phyloP scores from a whole-genome alignment of 1,284 basidiomycete genomes.

The Leccinum pachyderme region DNA sequence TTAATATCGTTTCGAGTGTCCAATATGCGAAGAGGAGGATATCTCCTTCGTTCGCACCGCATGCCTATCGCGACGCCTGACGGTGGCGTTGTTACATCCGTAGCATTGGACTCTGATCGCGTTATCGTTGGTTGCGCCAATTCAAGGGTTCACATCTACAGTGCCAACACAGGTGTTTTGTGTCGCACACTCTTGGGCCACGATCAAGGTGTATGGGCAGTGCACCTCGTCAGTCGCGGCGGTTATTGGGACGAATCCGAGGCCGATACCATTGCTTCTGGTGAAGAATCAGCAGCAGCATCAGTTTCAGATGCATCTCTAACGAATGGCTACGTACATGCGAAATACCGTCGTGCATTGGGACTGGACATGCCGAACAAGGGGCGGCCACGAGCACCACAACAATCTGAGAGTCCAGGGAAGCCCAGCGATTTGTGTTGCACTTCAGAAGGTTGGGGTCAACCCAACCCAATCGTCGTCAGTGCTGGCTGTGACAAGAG shows the following conservation, averaged over 20 bases:
- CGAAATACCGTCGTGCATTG: constrained; percentile 29
- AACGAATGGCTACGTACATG: constrained; percentile 27
- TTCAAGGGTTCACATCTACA: constrained; percentile 86
- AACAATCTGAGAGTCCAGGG: constrained; percentile 7
- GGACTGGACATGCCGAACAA: constrained; percentile 27
- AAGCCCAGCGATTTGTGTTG: constrained; percentile 65
- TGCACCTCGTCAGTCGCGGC: constrained; percentile 66
- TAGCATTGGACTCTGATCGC: constrained; percentile 84
- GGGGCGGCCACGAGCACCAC: constrained; percentile 11
- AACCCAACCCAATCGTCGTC: constrained; percentile 73
- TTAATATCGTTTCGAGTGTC: constrained; percentile 48
- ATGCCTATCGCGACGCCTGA: constrained; percentile 55
- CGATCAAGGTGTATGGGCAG: constrained; percentile 89
- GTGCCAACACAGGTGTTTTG: constrained; percentile 76
- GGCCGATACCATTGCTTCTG: constrained; percentile 8
- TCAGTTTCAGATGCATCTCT: constrained; percentile 2
- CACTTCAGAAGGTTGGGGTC: constrained; percentile 57
- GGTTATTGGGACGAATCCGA: constrained; percentile 38
- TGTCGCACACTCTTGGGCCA: constrained; percentile 82
- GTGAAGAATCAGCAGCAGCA: constrained; percentile 6
- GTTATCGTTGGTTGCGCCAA: constrained; percentile 92
- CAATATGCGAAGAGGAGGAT: constrained; percentile 85
- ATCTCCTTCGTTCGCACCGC: constrained; percentile 72
- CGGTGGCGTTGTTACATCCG: constrained; percentile 80
- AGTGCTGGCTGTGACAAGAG: constrained; percentile 91